phyloP scores from a whole-genome alignment of 192 early-diverging fungal genomes.

The Cetraspora pellucida region DNA sequence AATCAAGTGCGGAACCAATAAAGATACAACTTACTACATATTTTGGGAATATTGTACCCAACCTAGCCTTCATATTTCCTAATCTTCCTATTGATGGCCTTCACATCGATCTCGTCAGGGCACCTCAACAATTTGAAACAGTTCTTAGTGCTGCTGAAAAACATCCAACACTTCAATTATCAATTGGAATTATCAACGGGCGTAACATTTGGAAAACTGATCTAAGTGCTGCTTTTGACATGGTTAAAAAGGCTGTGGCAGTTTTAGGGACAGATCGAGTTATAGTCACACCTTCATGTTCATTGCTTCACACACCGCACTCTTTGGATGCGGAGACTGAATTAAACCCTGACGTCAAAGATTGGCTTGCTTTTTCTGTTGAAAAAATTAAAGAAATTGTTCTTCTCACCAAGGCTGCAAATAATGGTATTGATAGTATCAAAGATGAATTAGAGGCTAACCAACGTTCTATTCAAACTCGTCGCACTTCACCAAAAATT shows the following conservation, averaged over 20 bases:
- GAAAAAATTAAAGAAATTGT: conserved; percentile 90
- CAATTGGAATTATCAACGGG: conserved; percentile 93
- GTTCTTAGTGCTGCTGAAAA: conserved; percentile 61
- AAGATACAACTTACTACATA: conserved; percentile 89
- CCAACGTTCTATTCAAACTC: conserved; percentile 64
- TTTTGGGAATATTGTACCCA: conserved; percentile 84
- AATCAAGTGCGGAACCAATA: conserved; percentile 34
- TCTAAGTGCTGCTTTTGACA: conserved; percentile 68
- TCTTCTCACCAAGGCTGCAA: conserved; percentile 62
- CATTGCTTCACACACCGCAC: conserved; percentile 90
- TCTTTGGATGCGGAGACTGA: conserved; percentile 75
- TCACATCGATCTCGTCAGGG: conserved; percentile 91
- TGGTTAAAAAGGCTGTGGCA: conserved; percentile 66
- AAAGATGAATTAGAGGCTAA: conserved; percentile 72
- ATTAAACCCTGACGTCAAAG: conserved; percentile 78
- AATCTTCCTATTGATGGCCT: conserved; percentile 79
- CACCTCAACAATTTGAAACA: conserved; percentile 75
- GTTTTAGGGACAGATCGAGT: conserved; percentile 73
- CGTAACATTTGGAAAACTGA: conserved; percentile 98
- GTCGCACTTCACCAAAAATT: conserved; percentile 78
- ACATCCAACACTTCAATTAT: conserved; percentile 60
- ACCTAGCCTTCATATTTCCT: conserved; percentile 65
- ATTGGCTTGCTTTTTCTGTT: conserved; percentile 93
- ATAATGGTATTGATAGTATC: conserved; percentile 63
- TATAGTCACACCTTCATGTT: conserved; percentile 89